phyloP scores from a whole-genome alignment of 768 basidiomycete genomes.

The Coprinopsis strossmayeri region DNA sequence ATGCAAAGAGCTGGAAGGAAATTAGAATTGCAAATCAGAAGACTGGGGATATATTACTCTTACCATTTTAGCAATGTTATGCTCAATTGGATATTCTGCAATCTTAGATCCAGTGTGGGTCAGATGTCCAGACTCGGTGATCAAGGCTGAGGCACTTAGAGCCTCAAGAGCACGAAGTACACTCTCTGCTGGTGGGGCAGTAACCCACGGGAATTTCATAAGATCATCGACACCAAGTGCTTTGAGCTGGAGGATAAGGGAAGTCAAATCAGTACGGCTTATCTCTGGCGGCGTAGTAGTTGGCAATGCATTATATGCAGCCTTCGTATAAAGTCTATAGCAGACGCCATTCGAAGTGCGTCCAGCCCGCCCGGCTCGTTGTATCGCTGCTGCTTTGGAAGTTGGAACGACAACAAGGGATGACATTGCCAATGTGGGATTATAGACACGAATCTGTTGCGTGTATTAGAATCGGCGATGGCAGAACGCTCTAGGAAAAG shows the following conservation, averaged over 20 bases:
- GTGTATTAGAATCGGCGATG: neutral
- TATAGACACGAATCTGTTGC: conserved; percentile 78
- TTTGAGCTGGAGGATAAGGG: conserved; percentile 90
- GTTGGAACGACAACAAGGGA: conserved; percentile 79
- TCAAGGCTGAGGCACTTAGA: conserved; percentile 72
- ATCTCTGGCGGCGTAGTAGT: conserved; percentile 83
- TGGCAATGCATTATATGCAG: conserved; percentile 53
- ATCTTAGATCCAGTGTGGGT: conserved; percentile 77
- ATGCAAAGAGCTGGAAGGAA: conserved; percentile 65
- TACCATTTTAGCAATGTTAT: conserved; percentile 92
- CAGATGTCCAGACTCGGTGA: conserved; percentile 75
- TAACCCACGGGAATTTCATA: conserved; percentile 95
- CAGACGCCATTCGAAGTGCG: conserved; percentile 90
- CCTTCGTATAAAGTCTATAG: conserved; percentile 80
- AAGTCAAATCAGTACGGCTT: conserved; percentile 83
- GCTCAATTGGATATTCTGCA: conserved; percentile 91
- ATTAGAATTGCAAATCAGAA: neutral
- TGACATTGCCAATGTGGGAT: conserved; percentile 79
- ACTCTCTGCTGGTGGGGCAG: conserved; percentile 79
- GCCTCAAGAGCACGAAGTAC: conserved; percentile 83
- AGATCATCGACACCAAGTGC: conserved; percentile 92
- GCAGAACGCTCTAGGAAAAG: neutral
- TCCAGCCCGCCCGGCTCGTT: conserved; percentile 92
- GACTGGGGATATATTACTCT: conserved; percentile 15
- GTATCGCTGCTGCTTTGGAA: conserved; percentile 85